Percentiles rank a stretch among this genome's conserved stretches.
These are phyloP conservation scores for Mycena alexandri DNA, from an alignment of 768 basidiomycete genomes.

Conservation along the genomic window DNA sequence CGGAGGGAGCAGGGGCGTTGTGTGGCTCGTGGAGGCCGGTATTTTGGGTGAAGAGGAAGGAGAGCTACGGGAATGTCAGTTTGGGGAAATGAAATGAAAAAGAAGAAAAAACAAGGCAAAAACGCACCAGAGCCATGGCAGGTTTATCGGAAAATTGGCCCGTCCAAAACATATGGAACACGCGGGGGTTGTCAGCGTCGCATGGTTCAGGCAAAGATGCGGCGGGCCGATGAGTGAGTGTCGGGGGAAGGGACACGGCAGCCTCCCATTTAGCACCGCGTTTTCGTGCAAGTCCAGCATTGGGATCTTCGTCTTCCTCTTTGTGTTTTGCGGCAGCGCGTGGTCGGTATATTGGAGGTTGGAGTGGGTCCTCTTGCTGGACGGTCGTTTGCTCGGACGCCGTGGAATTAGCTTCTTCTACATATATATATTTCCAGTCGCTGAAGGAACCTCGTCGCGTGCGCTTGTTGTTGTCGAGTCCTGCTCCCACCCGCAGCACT, in stretches of 20 bases:
- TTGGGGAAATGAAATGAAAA: no score
- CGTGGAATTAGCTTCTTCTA: constrained; percentile 60
- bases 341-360: constrained; percentile 40
- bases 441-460: constrained; percentile 79
- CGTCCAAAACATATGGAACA: constrained; percentile 98
- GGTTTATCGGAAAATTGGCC: constrained; percentile 97
- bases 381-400: constrained; percentile 39
- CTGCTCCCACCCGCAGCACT: constrained; percentile 86
- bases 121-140: no score
- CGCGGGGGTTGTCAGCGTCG: constrained; percentile 79
- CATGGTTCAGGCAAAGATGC: constrained; percentile 65
- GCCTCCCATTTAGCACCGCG: constrained; percentile 71
- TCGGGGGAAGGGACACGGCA: constrained; percentile 60
- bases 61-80: no score
- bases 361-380: constrained; percentile 17
- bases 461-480: constrained; percentile 82
- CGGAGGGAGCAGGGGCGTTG: constrained; percentile 54
- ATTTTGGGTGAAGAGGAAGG: constrained; percentile 95
- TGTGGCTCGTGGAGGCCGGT: constrained; percentile 76
- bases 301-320: constrained; percentile 56
- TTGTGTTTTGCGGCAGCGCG: constrained; percentile 41
- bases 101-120: no score
- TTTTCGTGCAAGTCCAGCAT: constrained; percentile 70
- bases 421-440: constrained; percentile 86
- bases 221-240: constrained; percentile 58